Evolutionary conservation across 1,139 yeast genomes (phyloP), one percentile per base, ranked within the genome.

Genomic region (Blastobotrys ciferrii): DNA sequence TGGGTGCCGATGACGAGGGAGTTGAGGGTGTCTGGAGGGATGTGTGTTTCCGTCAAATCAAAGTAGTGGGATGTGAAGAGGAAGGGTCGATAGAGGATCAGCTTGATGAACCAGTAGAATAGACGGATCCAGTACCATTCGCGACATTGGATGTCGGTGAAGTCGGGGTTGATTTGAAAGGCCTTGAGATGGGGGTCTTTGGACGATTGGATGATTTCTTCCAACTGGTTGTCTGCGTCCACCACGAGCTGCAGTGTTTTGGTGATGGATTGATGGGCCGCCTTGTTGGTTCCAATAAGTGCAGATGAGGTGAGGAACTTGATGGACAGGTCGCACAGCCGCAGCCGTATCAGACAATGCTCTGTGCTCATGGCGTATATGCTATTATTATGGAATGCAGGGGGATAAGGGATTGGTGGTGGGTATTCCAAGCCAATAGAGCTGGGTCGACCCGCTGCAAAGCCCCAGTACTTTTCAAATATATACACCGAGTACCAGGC

Each of bases 1-100:
- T 42, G 17, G 12, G 52, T 30, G 2, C 47, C 49, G 17, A 35
- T n/a, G n/a, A 4, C 4, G 28, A 49, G 36, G 28, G 45, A 41
- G 7, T 49, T 36, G 6, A 40, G 14, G 13, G 33, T 25, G 3
- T 37, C 40, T 3, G 35, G 45, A 4, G 45, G 28, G 6, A 46
- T 43, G 13, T 32, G 19, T 6, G 40, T 25, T 30, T 42, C 38
- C 3, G 37, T 18, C 6, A 41, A n/a, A 33, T 49, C 48, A 13
- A 46, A 18, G 31, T 49, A 49, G 13, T 40, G 14, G 25, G 11
- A 35, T n/a, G 43, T 32, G 33, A 49, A 11, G 20, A 49, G 44
- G 63, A 88, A 89, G 1, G 98, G 98, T 46, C 98, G 78, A 63
- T 89, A 91, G 15, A 91, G 71, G 61, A 88, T 85, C 47, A 89